phyloP scores from a whole-genome alignment of 371 early-diverging fungal genomes.

The Mucor racemosus region DNA sequence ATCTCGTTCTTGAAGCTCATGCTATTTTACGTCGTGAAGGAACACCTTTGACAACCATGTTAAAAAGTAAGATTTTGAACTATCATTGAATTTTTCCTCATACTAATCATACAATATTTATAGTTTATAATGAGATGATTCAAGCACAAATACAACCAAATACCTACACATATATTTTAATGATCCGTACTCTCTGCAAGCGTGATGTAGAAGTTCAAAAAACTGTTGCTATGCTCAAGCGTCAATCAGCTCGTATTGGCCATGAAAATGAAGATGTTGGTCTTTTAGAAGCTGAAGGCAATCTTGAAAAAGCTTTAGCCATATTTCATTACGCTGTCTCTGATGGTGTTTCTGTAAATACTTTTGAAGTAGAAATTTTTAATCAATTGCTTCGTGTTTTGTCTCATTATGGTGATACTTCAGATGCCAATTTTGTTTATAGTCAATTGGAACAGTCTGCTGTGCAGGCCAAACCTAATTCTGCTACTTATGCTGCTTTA shows the following conservation, averaged over 20 bases:
- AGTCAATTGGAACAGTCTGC: constrained; percentile 31
- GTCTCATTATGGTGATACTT: constrained; percentile 49
- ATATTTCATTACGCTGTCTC: constrained; percentile 40
- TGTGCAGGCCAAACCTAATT: constrained; percentile 33
- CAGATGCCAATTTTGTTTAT: constrained; percentile 45
- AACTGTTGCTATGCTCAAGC: constrained; percentile 41
- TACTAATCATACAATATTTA: neutral
- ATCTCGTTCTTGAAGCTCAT: constrained; percentile 51
- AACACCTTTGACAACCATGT: constrained; percentile 35
- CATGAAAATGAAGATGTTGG: constrained; percentile 31
- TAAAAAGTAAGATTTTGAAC: constrained; percentile 34
- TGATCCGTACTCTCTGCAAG: constrained; percentile 47
- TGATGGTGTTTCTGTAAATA: constrained; percentile 24
- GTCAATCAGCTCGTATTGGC: constrained; percentile 40
- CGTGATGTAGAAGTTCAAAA: constrained; percentile 58
- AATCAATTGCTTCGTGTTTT: constrained; percentile 53
- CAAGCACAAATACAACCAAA: constrained; percentile 37
- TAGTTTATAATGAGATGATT: constrained; percentile 55
- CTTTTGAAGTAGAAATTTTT: constrained; percentile 51
- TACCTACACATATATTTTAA: constrained; percentile 39
- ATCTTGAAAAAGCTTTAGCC: constrained; percentile 39
- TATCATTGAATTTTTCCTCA: neutral
- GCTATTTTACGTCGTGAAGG: constrained; percentile 47
- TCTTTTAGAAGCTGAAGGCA: constrained; percentile 40
- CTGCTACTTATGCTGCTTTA: constrained; percentile 56